phyloP scores from a whole-genome alignment of 2,329 filamentous ascomycete species.

The Myriosclerotinia curreyana region DNA sequence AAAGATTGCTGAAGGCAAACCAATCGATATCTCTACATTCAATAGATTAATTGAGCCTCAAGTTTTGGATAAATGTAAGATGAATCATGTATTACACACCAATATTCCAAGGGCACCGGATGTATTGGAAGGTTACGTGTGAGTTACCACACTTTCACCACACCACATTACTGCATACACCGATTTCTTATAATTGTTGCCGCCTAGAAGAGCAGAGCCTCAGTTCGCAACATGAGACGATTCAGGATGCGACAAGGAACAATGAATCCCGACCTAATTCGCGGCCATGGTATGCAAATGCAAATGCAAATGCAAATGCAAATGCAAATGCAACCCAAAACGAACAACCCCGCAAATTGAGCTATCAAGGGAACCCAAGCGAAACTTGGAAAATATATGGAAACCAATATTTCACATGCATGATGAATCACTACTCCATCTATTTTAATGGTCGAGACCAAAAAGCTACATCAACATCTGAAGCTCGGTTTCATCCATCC shows the following conservation, averaged over 20 bases:
- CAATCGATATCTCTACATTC: background rate
- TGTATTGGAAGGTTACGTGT: conserved; percentile 12
- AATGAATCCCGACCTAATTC: background rate
- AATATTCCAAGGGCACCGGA: background rate
- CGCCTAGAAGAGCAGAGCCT: background rate
- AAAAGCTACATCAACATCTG: background rate
- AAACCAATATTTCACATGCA: conserved; percentile 12
- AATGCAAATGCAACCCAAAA: background rate
- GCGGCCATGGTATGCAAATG: background rate
- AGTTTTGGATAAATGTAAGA: conserved; percentile 6
- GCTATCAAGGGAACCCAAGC: background rate
- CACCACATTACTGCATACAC: background rate
- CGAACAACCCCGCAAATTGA: conserved; percentile 3
- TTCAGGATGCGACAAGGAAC: conserved; percentile 2
- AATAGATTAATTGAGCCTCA: conserved; percentile 6
- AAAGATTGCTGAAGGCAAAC: background rate
- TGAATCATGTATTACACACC: background rate
- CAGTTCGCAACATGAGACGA: background rate
- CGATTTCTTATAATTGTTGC: background rate
- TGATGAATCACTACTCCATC: conserved; percentile 10
- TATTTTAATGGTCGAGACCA: background rate
- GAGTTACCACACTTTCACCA: conserved; percentile 10
- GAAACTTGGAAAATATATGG: background rate
- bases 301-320: too few species aligned
- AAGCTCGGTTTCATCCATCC: background rate